These are phyloP conservation scores for Euptelea pleiosperma DNA, from an alignment of 164 flowering plant species.

Conservation along the genomic window DNA sequence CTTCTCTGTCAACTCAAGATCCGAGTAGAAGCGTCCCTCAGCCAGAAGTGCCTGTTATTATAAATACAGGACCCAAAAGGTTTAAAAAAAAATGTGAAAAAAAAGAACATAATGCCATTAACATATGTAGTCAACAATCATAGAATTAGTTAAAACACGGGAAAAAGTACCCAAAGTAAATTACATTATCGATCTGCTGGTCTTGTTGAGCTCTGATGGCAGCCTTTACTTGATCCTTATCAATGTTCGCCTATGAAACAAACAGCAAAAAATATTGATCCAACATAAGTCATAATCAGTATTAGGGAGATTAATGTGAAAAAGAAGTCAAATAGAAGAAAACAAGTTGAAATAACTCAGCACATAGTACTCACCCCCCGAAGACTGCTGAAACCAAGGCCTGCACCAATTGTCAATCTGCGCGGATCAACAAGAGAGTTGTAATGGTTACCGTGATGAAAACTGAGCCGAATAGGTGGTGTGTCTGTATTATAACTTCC, in stretches of 20 bases:
- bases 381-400: constrained; percentile 93
- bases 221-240: constrained; percentile 91
- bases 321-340: no score
- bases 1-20: constrained; percentile 98
- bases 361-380: constrained; percentile 60
- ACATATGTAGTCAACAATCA: background rate
- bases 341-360: background rate
- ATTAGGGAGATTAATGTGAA: no score
- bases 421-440: constrained; percentile 98
- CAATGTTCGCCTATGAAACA: constrained; percentile 59
- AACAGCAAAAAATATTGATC: background rate
- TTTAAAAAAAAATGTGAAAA: background rate
- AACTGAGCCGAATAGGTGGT: constrained; percentile 90
- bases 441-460: constrained; percentile 97
- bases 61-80: background rate
- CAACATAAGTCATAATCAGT: background rate
- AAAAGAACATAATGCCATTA: background rate
- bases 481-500: constrained; percentile 82
- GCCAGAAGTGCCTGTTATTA: constrained; percentile 80
- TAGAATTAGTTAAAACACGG: background rate
- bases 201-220: constrained; percentile 98
- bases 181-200: constrained; percentile 91
- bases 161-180: background rate
- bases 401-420: constrained; percentile 82
- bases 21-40: constrained; percentile 93